A percentile compares a stretch with the other conserved stretches of the same genome.
Conservation (phyloP, 169 alveolate species). For the Plasmodium relictum region DNA sequence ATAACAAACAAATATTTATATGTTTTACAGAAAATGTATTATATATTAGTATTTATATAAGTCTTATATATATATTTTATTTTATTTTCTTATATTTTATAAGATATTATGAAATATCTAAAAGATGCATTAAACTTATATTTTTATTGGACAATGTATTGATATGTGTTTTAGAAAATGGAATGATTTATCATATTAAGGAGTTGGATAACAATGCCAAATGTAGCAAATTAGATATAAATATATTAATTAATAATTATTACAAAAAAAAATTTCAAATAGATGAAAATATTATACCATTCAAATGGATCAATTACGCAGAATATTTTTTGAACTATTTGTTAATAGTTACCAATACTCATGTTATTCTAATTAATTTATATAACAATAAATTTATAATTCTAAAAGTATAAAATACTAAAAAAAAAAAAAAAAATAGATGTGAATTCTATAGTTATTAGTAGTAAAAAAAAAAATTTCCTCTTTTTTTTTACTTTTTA, state of each 20-base stretch:
- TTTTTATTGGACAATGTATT: neutral
- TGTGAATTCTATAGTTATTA: too few species aligned
- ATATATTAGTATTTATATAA: neutral
- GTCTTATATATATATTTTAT: neutral
- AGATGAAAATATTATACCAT: neutral
- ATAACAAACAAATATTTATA: neutral
- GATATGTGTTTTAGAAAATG: slow-evolving; percentile 9
- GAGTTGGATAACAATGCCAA: neutral
- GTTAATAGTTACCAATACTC: neutral
- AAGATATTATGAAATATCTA: slow-evolving; percentile 3
- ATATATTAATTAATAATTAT: slow-evolving; percentile 5
- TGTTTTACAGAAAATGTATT: too few species aligned
- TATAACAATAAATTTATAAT: neutral
- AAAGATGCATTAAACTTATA: neutral
- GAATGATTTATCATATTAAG: slow-evolving; percentile 1
- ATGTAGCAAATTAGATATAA: slow-evolving; percentile 6
- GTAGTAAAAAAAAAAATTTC: too few species aligned
- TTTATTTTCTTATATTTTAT: neutral
- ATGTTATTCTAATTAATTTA: slow-evolving; percentile 7
- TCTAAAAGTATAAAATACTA: neutral
- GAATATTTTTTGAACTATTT: neutral
- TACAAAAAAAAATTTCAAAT: slow-evolving; percentile 4
- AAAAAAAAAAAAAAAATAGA: neutral
- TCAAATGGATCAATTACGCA: neutral
- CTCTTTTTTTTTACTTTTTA: too few species aligned